Evolutionary conservation across 306 rosid species (phyloP).

Genomic region (Fagus sylvatica): DNA sequence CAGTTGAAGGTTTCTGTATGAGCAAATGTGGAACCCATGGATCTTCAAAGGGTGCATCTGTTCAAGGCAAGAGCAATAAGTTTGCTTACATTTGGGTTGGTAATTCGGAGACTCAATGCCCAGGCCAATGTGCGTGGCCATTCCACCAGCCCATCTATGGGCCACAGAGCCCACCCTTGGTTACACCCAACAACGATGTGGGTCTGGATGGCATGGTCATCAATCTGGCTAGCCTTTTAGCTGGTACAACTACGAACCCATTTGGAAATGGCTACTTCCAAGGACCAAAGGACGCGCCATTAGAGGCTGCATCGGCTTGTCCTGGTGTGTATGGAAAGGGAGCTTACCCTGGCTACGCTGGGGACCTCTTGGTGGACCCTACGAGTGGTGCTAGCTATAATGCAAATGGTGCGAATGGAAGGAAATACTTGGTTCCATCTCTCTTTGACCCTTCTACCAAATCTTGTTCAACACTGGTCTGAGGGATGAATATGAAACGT

Average conservation of each 20-base stretch:
- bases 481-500: background rate
- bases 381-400: conserved; percentile 57
- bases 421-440: conserved; percentile 62
- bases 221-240: conserved; percentile 53
- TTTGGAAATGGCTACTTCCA: conserved; percentile 63
- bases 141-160: conserved; percentile 68
- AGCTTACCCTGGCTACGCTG: conserved; percentile 65
- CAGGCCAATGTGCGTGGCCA: conserved; percentile 69
- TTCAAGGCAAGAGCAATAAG: conserved; percentile 24
- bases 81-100: conserved; percentile 66
- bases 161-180: conserved; percentile 47
- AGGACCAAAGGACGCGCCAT: conserved; percentile 65
- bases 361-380: conserved; percentile 44
- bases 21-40: conserved; percentile 61
- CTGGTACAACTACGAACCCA: conserved; percentile 57
- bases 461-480: conserved; percentile 51
- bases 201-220: conserved; percentile 68
- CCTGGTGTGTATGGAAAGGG: conserved; percentile 57
- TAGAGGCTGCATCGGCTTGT: conserved; percentile 66
- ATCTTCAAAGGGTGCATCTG: background rate
- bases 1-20: conserved; percentile 55
- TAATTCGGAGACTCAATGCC: conserved; percentile 65
- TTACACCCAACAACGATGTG: conserved; percentile 68
- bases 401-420: conserved; percentile 47
- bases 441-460: conserved; percentile 51